phyloP scores from a whole-genome alignment of 2,329 filamentous ascomycete genomes.

The Cladosporium sp. region DNA sequence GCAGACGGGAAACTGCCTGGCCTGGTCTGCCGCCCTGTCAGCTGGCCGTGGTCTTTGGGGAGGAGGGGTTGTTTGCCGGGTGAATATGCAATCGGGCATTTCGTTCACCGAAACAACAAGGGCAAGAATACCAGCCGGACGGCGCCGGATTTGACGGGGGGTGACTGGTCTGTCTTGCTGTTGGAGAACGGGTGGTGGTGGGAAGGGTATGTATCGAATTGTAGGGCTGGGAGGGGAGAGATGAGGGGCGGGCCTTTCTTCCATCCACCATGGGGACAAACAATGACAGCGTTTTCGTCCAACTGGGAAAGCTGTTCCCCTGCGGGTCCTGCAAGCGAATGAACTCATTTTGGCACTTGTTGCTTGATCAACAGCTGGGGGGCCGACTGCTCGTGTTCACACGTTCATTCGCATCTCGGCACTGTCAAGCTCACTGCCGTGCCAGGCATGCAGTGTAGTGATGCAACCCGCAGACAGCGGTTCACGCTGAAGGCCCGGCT shows the following conservation, averaged over 20 bases:
- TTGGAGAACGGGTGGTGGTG: neutral
- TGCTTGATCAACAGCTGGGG: neutral
- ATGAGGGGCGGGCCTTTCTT: neutral
- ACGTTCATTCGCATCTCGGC: slow-evolving; percentile 4
- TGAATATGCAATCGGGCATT: slow-evolving; percentile 8
- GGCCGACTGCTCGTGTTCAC: too few relatives aligned
- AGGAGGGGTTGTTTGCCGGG: slow-evolving; percentile 6
- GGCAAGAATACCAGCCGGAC: slow-evolving; percentile 4
- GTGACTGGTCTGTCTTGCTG: neutral
- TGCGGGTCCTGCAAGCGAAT: neutral
- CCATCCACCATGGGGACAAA: neutral
- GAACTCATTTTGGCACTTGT: neutral
- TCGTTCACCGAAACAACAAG: slow-evolving; percentile 2
- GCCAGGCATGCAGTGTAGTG: neutral
- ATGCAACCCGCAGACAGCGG: slow-evolving; percentile 11
- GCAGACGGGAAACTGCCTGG: slow-evolving; percentile 5
- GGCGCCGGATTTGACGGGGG: neutral
- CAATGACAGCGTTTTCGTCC: too few relatives aligned
- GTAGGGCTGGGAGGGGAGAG: too few relatives aligned
- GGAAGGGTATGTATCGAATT: too few relatives aligned
- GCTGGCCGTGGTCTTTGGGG: slow-evolving; percentile 9
- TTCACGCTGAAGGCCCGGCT: slow-evolving; percentile 10
- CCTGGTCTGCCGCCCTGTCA: slow-evolving; percentile 2
- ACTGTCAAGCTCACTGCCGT: slow-evolving; percentile 6
- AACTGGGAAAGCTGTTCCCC: neutral